Base-by-base conservation (phyloP, 352 stramenopile species). In the Pythium pyrilobum region DNA sequence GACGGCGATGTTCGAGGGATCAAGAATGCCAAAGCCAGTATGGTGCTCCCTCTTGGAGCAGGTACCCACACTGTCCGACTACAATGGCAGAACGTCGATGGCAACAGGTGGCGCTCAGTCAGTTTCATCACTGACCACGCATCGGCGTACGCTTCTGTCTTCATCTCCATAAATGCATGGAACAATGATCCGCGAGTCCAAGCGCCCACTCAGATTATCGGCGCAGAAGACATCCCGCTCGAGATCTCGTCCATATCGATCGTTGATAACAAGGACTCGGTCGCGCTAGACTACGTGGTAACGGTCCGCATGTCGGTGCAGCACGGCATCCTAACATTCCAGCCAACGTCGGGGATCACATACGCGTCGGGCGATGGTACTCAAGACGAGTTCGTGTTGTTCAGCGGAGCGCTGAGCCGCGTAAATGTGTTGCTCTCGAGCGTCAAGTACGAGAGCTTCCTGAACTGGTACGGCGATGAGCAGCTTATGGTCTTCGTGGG, bases 381-480 rank as follows among this genome's bases (percentile, higher is more conserved):
- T 21, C 61, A 49, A 12, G 77, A 86, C 43, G 74, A 80, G 23
- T 85, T 74, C 32, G 40, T 87, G 25, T 54, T 92, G 2, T 85
- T 89, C 51, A 89, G 75, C 29, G 81, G 79, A 2, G 44, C 66
- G 9, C 53, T 89, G 11, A 81, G 64, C 39, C 71, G 64, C n/a
- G 66, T 92, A 16, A 92, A 92, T 36, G 39, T 47, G 6, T 57
- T 82, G 40, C 47, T 92, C 33, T 59, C 70, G 16, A 57, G 32
- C 0, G 45, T 89, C 12, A 71, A 61, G 39, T 92, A 89, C 47
- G 58, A 72, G 40, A 66, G 63, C 12, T 88, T 82, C 21, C 47
- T 87, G 40, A 87, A 92, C 36, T 89, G 81, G 81, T 87, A 87
- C 36, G 81, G 81, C 21, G 55, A 81, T 23, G 81, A 92, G 32